These are phyloP conservation scores for Amanita muscaria DNA, from an alignment of 768 basidiomycete species.

Conservation along the genomic window DNA sequence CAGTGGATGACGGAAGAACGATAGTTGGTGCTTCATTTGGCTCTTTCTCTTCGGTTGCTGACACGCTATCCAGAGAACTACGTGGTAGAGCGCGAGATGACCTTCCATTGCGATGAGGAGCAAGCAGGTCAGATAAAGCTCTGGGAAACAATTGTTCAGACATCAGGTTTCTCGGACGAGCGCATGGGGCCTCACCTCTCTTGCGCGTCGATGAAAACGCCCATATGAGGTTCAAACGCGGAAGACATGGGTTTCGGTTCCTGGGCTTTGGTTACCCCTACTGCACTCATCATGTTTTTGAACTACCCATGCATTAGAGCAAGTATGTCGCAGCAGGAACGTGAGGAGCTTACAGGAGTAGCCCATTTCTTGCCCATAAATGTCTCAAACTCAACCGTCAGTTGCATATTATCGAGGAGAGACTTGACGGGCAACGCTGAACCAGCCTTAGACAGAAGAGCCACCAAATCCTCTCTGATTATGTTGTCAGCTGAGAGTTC, in stretches of 20 bases:
- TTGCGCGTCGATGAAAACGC: constrained; percentile 92
- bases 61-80: constrained; percentile 54
- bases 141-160: constrained; percentile 29
- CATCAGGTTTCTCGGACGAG: not conserved
- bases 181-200: constrained; percentile 60
- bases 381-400: constrained; percentile 82
- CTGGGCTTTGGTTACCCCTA: constrained; percentile 40
- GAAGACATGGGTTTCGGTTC: constrained; percentile 68
- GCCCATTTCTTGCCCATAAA: constrained; percentile 78
- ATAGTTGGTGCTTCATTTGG: constrained; percentile 42
- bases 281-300: constrained; percentile 51
- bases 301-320: constrained; percentile 49
- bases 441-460: constrained; percentile 70
- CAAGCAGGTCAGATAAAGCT: constrained; percentile 85
- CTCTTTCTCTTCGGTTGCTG: constrained; percentile 29
- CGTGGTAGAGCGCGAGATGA: constrained; percentile 38
- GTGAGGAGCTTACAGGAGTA: constrained; percentile 42
- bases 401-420: constrained; percentile 79
- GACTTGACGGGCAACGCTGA: constrained; percentile 65
- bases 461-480: constrained; percentile 73
- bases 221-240: constrained; percentile 90
- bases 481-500: not conserved
- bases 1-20: constrained; percentile 89
- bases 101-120: constrained; percentile 57
- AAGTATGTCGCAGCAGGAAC: too few species aligned